Percentiles rank a stretch among this genome's conserved stretches.
phyloP scores from a whole-genome alignment of 768 basidiomycete species.

The Rhodotorula diobovata region DNA sequence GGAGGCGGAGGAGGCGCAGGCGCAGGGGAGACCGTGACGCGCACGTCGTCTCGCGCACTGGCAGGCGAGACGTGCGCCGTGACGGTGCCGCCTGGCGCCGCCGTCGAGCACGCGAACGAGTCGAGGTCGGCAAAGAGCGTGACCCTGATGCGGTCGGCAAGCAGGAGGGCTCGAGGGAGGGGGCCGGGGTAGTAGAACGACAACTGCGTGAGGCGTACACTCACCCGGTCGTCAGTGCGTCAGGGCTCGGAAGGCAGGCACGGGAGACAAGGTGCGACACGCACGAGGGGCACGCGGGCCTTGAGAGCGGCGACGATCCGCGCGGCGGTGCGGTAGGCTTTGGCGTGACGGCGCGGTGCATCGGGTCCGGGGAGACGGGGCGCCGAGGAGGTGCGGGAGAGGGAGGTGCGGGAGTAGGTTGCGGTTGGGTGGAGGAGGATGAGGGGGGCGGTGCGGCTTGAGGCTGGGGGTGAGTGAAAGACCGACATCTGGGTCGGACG shows the following conservation, averaged over 20 bases:
- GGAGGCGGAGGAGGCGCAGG: neutral
- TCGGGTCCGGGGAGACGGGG: neutral
- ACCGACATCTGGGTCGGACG: conserved; percentile 13
- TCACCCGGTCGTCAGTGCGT: too few relatives aligned
- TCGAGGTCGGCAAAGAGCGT: conserved; percentile 3
- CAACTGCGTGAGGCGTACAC: neutral
- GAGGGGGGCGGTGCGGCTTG: neutral
- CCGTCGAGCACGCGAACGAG: neutral
- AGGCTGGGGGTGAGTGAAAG: neutral
- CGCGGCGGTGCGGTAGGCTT: neutral
- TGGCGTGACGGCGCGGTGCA: neutral
- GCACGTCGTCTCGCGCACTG: neutral
- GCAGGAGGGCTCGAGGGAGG: neutral
- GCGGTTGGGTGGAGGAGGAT: neutral
- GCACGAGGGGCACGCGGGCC: neutral
- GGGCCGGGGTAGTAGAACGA: neutral
- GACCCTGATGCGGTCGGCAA: neutral
- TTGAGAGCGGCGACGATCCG: neutral
- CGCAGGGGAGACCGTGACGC: neutral
- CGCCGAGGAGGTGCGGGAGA: neutral
- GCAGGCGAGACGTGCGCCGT: neutral
- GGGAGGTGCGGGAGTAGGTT: neutral
- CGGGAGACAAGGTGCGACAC: neutral
- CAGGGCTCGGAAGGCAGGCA: too few relatives aligned
- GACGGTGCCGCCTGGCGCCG: too few relatives aligned